Evolutionary conservation across 2,329 filamentous ascomycete genomes (phyloP).

Genomic region (Calonectria honghensis): DNA sequence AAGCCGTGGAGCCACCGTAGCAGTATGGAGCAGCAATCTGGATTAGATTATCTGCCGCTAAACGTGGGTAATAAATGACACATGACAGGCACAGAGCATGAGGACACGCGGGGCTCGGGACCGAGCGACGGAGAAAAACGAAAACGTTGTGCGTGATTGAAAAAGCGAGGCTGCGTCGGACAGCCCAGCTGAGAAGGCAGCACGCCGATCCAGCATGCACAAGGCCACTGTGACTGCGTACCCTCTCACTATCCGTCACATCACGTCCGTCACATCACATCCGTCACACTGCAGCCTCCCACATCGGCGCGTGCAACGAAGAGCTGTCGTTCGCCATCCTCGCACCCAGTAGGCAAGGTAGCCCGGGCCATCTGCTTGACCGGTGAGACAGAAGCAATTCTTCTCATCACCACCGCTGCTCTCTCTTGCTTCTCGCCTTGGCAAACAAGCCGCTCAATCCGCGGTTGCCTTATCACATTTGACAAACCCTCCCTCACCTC

Average conservation of each 20-base stretch:
- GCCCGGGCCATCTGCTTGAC: conserved; percentile 3
- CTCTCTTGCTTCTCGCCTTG: not conserved
- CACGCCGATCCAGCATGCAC: conserved; percentile 17
- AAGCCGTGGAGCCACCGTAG: not conserved
- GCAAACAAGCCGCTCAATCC: not conserved
- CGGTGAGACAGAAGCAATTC: conserved; percentile 18
- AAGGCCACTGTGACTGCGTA: not conserved
- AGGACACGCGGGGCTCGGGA: not conserved
- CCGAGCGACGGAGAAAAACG: not conserved
- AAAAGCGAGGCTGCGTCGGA: not conserved
- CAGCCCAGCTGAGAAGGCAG: conserved; percentile 6
- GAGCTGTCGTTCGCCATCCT: not conserved
- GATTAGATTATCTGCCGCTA: not conserved
- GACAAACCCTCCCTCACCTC: not conserved
- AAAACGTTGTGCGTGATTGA: not conserved
- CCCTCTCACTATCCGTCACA: not conserved
- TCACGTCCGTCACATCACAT: not conserved
- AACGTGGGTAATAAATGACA: not conserved
- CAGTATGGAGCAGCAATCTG: not conserved
- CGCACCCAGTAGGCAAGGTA: not conserved
- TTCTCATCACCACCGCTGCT: not conserved
- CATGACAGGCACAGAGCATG: not conserved
- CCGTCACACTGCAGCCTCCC: conserved; percentile 18
- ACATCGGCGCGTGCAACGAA: not conserved
- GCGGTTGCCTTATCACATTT: conserved; percentile 4